Evolutionary conservation across 768 basidiomycete species (phyloP).

Genomic region (Leucosporidium creatinivorum): DNA sequence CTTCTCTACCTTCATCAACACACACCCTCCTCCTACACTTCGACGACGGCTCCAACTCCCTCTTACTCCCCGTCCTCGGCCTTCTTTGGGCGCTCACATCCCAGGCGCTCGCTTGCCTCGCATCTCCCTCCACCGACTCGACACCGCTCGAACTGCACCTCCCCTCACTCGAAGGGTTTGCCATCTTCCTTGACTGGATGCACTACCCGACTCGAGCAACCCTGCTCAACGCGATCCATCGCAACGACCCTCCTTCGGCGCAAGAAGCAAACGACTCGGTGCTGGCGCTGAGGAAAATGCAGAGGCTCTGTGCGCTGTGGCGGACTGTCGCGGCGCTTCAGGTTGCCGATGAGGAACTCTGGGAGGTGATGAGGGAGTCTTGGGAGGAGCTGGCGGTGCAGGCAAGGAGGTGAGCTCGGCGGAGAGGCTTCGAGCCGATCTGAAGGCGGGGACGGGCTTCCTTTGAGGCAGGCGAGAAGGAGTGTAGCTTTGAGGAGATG

Average conservation of each 20-base stretch:
- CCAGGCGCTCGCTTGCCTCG: conserved; percentile 8
- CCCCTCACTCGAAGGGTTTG: conserved; percentile 64
- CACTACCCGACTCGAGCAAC: conserved; percentile 58
- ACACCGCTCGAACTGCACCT: conserved; percentile 50
- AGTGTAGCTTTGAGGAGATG: too few relatives aligned
- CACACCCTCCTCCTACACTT: conserved; percentile 55
- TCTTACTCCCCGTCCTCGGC: conserved; percentile 57
- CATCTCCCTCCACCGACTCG: conserved; percentile 33
- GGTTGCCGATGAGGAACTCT: conserved; percentile 21
- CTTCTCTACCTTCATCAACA: conserved; percentile 30
- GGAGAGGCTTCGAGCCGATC: too few relatives aligned
- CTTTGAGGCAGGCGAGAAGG: too few relatives aligned
- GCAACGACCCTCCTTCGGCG: background rate
- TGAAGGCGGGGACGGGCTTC: too few relatives aligned
- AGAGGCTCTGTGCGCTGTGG: conserved; percentile 29
- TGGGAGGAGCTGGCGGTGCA: conserved; percentile 11
- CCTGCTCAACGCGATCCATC: conserved; percentile 49
- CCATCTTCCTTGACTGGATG: conserved; percentile 58
- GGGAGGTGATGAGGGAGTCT: conserved; percentile 20
- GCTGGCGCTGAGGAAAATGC: conserved; percentile 3
- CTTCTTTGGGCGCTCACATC: conserved; percentile 57
- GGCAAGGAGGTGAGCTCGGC: too few relatives aligned
- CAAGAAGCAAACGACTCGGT: too few relatives aligned
- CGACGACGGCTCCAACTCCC: conserved; percentile 46
- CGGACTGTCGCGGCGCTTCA: conserved; percentile 24